These are phyloP conservation scores for Xylariaceae sp. DNA, from an alignment of 2,329 filamentous ascomycete species.

Conservation along the genomic window DNA sequence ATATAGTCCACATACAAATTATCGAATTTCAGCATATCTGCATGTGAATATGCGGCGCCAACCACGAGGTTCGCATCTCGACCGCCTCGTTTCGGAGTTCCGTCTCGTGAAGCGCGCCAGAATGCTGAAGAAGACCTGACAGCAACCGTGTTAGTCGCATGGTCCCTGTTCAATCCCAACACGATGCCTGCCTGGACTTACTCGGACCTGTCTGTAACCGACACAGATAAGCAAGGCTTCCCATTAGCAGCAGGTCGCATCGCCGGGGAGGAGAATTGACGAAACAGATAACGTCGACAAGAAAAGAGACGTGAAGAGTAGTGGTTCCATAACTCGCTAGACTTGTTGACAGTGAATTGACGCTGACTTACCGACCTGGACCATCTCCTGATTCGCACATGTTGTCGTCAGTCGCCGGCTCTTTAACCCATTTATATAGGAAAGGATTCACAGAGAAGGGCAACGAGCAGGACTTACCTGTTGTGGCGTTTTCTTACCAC, in stretches of 20 bases:
- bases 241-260: conserved; percentile 9
- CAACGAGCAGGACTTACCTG: conserved; percentile 52
- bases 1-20: conserved; percentile 54
- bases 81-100: conserved; percentile 47
- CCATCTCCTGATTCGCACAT: conserved; percentile 67
- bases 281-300: neutral
- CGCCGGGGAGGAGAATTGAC: neutral
- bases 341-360: neutral
- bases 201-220: conserved; percentile 54
- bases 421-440: neutral
- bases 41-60: conserved; percentile 92
- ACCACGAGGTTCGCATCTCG: conserved; percentile 71
- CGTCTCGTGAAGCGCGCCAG: conserved; percentile 62
- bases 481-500: conserved; percentile 64
- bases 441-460: conserved; percentile 14
- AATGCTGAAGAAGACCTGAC: conserved; percentile 81
- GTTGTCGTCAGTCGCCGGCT: conserved; percentile 31
- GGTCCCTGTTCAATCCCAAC: neutral
- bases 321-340: conserved; percentile 9
- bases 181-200: conserved; percentile 37
- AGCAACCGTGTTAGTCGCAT: conserved; percentile 19
- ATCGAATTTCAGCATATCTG: conserved; percentile 86
- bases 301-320: conserved; percentile 15
- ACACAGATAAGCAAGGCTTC: conserved; percentile 4
- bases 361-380: conserved; percentile 81